Base-by-base conservation (phyloP, 176 grass and related monocot genomes). In the Elaeis guineensis region DNA sequence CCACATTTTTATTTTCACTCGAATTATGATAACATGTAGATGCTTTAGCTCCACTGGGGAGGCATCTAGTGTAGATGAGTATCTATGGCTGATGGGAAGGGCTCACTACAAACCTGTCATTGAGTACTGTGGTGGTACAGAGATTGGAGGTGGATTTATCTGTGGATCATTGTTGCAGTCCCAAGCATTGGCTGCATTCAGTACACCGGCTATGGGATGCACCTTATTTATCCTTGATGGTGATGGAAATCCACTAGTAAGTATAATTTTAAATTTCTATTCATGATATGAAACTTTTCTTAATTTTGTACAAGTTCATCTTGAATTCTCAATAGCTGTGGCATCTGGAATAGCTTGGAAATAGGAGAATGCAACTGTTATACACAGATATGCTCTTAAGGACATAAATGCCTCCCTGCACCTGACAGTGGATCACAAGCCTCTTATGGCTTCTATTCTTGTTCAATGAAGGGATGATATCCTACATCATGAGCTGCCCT, bases 71-170 rank as follows among this genome's bases (percentile, higher is more conserved):
- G 81, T 97, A 71, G 87, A 97, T 70, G 93, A 97, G 54, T 97
- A 97, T 78, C 83, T 97, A 55, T 97, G 93, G 93, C 57, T 97
- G 21, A 97, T 97, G 93, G 87, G 93, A 74, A 87, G 93, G 80
- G 93, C 87, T 74, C 63, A 73, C 49, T 97, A 97, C 81, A 97
- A 97, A 50, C 93, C 93, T 59, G 81, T 97, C 25, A 91, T 97
- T 1, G 93, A 97, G 52, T 97, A 91, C 19, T 97, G 87, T 67
- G 93, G 93, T 59, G 93, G 93, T 25, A 97, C 84, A 56, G 93
- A 97, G 56, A 97, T 97, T 73, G 84, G 93, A 39, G 87, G 93
- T 58, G 87, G 72, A 66, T 97, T 97, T 80, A 70, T 92, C 78
- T 60, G 84, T 58, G 93, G 87, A 67, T 91, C 87, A 4, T 53